Base-by-base conservation (phyloP, 257 asterid species). In the Solanum medicagineum region DNA sequence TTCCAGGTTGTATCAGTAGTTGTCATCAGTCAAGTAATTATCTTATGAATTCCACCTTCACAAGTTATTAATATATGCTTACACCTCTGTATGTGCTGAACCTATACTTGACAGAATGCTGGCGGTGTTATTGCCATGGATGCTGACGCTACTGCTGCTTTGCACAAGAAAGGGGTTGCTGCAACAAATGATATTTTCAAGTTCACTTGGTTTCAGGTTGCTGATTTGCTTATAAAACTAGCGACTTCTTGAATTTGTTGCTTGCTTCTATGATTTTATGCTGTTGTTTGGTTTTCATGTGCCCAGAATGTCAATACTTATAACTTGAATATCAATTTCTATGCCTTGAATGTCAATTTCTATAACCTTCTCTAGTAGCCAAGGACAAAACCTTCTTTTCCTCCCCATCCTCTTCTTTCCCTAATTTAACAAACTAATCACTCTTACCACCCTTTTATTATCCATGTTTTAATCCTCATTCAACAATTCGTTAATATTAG, bases 171-270 rank as follows among this genome's bases (percentile, higher is more conserved):
- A 90, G 95, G 96, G 84, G 66, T 97, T 84, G 85, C 92, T 87
- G 83, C 95, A 24, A 97, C 99, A 57, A 93, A 95, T 83, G 99
- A 97, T 86, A 83, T 91, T 19, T 94, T 89, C 86, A 97, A 97
- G 88, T 97, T 92, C 89, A 90, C 93, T 56, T 95, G 99, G 99
- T 89, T 92, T 88, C 84, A 93, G 99, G 99, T 95, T 79, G 7
- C 65, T 53, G 7, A 26, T 68, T 70, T 59, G 4, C 81, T 80
- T 49, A 14, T 13, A 42, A 62, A 66, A 85, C 80, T 16, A 82
- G 71, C 19, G 13, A 26, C 56, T 74, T 81, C 54, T 86, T 65
- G 20, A 17, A 10, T 81, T 22, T 47, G 22, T 71, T 56, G 68
- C 65, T 80, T 47, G 75, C 83, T 79, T 79, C 65, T 53, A 53